Conservation (phyloP, 1,284 basidiomycete species). For the Ustilago tritici region DNA sequence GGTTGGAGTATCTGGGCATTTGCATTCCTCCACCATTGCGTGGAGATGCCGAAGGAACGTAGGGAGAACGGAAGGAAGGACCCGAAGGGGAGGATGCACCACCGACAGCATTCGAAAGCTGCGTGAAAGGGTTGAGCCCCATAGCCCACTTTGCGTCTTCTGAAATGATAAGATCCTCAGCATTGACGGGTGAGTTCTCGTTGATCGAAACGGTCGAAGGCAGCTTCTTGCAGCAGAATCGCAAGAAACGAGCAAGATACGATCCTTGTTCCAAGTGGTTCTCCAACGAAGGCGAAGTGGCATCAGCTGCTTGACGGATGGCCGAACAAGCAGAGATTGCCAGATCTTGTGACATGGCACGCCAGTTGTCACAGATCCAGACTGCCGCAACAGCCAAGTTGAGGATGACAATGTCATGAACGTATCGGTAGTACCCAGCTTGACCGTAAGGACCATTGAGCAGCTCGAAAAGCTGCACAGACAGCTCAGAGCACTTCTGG, state of each 20-base stretch:
- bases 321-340: conserved; percentile 43
- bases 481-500: conserved; percentile 50
- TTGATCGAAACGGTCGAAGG: conserved; percentile 53
- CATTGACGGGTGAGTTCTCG: conserved; percentile 54
- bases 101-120: conserved; percentile 27
- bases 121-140: conserved; percentile 45
- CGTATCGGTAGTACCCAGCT: conserved; percentile 50
- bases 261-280: conserved; percentile 48
- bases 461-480: conserved; percentile 50
- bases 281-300: conserved; percentile 47
- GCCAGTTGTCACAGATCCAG: conserved; percentile 57
- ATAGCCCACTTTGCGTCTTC: conserved; percentile 52
- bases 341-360: conserved; percentile 52
- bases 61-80: conserved; percentile 21
- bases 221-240: conserved; percentile 55
- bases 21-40: conserved; percentile 16
- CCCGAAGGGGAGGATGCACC: neutral
- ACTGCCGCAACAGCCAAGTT: conserved; percentile 51
- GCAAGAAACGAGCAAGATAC: conserved; percentile 48
- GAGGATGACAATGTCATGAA: conserved; percentile 56
- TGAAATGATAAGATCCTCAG: conserved; percentile 47
- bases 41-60: conserved; percentile 23
- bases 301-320: conserved; percentile 49
- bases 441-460: conserved; percentile 50
- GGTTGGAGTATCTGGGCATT: conserved; percentile 17